Evolutionary conservation across 2,329 filamentous ascomycete genomes (phyloP), one percentile per base, ranked within the genome.

Genomic region (Colletotrichum nymphaeae): DNA sequence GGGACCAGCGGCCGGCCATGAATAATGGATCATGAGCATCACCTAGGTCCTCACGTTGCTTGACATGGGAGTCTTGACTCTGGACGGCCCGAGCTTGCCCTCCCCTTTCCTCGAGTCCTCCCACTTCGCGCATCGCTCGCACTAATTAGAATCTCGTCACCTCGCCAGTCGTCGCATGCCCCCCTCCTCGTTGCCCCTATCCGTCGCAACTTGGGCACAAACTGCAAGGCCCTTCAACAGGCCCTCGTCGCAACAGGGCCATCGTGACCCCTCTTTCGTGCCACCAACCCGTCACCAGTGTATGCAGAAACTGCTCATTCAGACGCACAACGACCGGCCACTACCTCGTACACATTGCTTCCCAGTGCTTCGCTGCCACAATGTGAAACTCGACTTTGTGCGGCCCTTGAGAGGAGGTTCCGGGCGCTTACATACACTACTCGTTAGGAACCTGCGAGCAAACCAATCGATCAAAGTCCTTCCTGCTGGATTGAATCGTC

Each of bases 241-340:
- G 68, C 62, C 56, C 66, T 37, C 67, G 72, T 72, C 68, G 58
- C 68, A 72, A 58, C 68, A 63, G 37, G 49, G 53, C 42, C 28
- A 49, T 67, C 62, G 56, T 58, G 52, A 37, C 62, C 53, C 57
- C 57, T 66, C 67, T 53, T 32, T 46, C 35, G 68, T 57, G 63
- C 46, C 57, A 72, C 49, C 67, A 53, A 46, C 22, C 30, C 67
- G 35, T 71, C 69, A 70, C 58, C 65, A 72, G 58, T 63, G 65
- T 55, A 37, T 62, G 58, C 66, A 19, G 26, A 63, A 58, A 32
- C 57, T 35, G 49, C 59, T 26, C 66, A 64, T 30, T 49, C 14
- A 42, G n/a, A 30, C 42, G 58, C 32, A 59, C 59, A n/a, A 3
- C 1, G 11, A 28, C 53, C 37, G 52, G 52, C 12, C 52, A 32